Base-by-base conservation (phyloP, 2,329 filamentous ascomycete genomes). In the Herpotrichia juniperi region DNA sequence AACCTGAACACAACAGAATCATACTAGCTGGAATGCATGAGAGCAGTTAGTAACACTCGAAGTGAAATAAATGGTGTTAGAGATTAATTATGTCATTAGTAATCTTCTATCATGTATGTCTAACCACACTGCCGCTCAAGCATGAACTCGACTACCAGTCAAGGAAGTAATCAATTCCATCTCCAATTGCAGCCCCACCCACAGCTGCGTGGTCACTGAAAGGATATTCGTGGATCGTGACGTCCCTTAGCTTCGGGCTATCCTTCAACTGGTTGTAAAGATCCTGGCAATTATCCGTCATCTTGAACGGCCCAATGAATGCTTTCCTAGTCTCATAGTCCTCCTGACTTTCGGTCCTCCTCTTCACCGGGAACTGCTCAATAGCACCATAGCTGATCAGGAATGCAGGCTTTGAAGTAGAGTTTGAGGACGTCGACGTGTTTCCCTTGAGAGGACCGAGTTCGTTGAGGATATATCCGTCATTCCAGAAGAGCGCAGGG, bases 401-500 rank as follows among this genome's bases (percentile, higher is more conserved):
- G 19, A 71, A 62, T 8, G 69, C 69, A 10, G 69, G 69, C 39
- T 64, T 69, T 3, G 32, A 22, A 3, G 19, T 39, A 16, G 3
- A 25, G 26, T 42, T 26, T 3, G 46, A 22, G 12, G 4, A 14
- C 17, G 24, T 24, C n/a, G 12, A 10, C 12, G 16, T 46, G 22
- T 21, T 22, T 10, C 8, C 17, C 10, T 51, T 57, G 1, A 72
- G 53, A 24, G 63, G 59, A 4, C 53, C 59, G 1, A 71, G 58
- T 30, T 69, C 62, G 4, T 55, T 42, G 42, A 71, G 66, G 16
- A 81, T 67, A 46, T 74, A 79, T 1, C 68, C 58, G 14, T 76
- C 59, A 55, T 80, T 80, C 75, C 78, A 82, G 72, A 73, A 80
- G 6, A 80, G 75, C 0, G 74, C 76, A 0, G 79, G 79, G 24